phyloP scores from a whole-genome alignment of 345 rosid species.

The Brassica cretica region DNA sequence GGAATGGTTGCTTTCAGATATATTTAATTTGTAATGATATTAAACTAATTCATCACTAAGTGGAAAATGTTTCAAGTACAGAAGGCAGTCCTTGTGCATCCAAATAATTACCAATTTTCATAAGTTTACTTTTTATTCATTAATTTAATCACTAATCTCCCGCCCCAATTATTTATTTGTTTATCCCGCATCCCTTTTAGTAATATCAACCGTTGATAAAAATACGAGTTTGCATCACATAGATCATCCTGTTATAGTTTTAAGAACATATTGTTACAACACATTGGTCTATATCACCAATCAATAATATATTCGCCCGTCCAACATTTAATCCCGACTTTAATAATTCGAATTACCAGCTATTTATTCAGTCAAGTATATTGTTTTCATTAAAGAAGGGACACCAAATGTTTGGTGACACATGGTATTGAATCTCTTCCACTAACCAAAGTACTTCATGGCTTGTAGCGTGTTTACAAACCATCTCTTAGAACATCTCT shows the following conservation, averaged over 20 bases:
- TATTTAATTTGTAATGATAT: neutral
- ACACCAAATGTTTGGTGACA: conserved; percentile 1
- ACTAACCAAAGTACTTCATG: neutral
- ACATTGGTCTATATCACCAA: neutral
- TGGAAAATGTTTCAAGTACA: conserved; percentile 30
- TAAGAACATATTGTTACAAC: neutral
- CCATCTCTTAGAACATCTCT: too few relatives aligned
- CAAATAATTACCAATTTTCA: conserved; percentile 28
- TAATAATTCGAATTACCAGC: conserved; percentile 6
- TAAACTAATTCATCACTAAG: conserved; percentile 14
- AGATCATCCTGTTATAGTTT: neutral
- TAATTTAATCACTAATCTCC: neutral
- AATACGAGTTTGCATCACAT: neutral
- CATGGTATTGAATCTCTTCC: conserved; percentile 2
- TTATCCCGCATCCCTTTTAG: neutral
- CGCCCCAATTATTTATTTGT: neutral
- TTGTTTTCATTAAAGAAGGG: neutral
- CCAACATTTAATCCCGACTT: neutral
- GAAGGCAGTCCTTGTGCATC: conserved; percentile 17
- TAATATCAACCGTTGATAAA: neutral
- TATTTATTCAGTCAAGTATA: neutral
- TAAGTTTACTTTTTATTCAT: conserved; percentile 15
- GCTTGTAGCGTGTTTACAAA: neutral
- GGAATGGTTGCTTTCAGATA: conserved; percentile 26
- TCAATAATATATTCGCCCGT: neutral